Conservation (phyloP, 495 filamentous ascomycete genomes). For the Trichoderma reesei region DNA sequence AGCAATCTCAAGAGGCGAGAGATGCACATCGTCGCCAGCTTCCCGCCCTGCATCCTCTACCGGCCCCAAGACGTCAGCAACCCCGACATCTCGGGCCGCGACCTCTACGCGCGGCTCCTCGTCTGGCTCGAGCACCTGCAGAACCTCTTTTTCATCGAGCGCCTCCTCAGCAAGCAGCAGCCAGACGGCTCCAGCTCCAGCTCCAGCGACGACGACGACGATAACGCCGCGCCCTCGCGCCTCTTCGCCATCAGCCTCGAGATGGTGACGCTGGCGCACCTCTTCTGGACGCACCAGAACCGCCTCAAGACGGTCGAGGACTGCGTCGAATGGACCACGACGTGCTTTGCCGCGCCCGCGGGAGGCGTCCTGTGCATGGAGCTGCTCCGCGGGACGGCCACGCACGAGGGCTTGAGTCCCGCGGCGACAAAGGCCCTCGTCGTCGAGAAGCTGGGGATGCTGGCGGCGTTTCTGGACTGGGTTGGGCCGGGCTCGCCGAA, state of each 20-base stretch:
- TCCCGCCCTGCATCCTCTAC: constrained; percentile 23
- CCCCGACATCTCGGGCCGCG: constrained; percentile 18
- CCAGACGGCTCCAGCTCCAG: too few relatives aligned
- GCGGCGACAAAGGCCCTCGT: constrained; percentile 40
- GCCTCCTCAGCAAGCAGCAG: constrained; percentile 39
- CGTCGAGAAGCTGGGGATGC: constrained; percentile 54
- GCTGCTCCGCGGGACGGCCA: neutral
- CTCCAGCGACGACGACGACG: constrained; percentile 38
- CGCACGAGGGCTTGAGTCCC: constrained; percentile 24
- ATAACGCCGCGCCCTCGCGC: constrained; percentile 16
- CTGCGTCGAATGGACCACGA: constrained; percentile 16
- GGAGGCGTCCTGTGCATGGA: constrained; percentile 55
- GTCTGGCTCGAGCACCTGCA: constrained; percentile 45
- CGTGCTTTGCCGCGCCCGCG: constrained; percentile 46
- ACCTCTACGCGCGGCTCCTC: constrained; percentile 21
- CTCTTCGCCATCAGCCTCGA: constrained; percentile 46
- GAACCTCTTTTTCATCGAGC: constrained; percentile 50
- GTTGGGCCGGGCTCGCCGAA: constrained; percentile 45
- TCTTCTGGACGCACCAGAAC: constrained; percentile 38
- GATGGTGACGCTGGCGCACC: constrained; percentile 30
- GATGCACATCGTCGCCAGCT: constrained; percentile 10
- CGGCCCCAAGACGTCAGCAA: constrained; percentile 24
- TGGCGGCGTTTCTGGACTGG: constrained; percentile 48
- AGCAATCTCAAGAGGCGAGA: constrained; percentile 8
- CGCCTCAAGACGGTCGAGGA: constrained; percentile 19